Evolutionary conservation across 148 eudicot genomes (phyloP).

Genomic region (Chenopodium suecicum): DNA sequence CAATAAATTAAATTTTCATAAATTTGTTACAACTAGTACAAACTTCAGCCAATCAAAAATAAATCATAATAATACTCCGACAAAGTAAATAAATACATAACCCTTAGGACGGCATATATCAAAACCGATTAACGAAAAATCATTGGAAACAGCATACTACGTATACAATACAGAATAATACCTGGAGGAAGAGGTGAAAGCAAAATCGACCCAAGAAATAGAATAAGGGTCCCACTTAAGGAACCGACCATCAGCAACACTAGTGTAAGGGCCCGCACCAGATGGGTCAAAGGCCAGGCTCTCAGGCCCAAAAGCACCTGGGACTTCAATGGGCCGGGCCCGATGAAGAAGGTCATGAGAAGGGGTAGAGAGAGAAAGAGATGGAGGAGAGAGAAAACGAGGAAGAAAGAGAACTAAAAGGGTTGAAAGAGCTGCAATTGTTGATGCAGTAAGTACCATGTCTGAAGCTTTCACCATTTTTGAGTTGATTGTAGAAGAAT

Average conservation of each 20-base stretch:
- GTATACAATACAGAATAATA: conserved; percentile 1
- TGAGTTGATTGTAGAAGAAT: too few relatives aligned
- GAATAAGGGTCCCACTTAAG: conserved; percentile 49
- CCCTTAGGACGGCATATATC: too few relatives aligned
- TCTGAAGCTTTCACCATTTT: conserved; percentile 25
- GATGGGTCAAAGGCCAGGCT: conserved; percentile 71
- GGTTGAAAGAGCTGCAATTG: conserved; percentile 25
- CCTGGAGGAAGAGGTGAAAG: conserved; percentile 62
- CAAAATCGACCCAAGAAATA: conserved; percentile 60
- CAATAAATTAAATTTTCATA: neutral
- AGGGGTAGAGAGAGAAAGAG: conserved; percentile 7
- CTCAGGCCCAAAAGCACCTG: conserved; percentile 63
- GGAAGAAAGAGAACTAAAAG: conserved; percentile 28
- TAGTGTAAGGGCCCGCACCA: conserved; percentile 73
- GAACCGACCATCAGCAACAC: conserved; percentile 72
- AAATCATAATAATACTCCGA: too few relatives aligned
- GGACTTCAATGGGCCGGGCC: conserved; percentile 30
- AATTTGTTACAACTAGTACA: neutral
- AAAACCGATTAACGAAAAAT: neutral
- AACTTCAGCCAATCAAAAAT: too few relatives aligned
- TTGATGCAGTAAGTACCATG: conserved; percentile 24
- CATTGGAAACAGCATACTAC: too few relatives aligned
- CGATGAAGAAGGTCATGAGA: conserved; percentile 28
- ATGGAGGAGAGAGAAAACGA: conserved; percentile 29
- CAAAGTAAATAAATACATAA: too few relatives aligned